Base-by-base conservation (phyloP, 805 yeast genomes). In the Saccharomycopsis sp. region DNA sequence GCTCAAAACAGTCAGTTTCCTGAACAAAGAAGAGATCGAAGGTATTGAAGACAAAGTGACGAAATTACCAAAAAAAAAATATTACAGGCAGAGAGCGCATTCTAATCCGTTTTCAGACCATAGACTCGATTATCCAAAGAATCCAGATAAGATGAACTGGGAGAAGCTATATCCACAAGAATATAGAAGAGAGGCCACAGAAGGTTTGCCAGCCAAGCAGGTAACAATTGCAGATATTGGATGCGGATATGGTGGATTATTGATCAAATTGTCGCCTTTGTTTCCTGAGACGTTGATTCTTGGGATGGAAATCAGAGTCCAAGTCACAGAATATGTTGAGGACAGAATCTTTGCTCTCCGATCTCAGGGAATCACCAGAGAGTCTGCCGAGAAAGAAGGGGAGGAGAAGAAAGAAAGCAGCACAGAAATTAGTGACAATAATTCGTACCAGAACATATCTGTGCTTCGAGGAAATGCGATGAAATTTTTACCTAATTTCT, bases 251-350 rank as follows among this genome's bases (percentile, higher is more conserved):
- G 99, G 99, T 56, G 99, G 99, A 0, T 77, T 94, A 59, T 71
- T 89, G 65, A 84, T 87, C 41, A 87, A 89, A 56, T 77, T 94
- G 58, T 86, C 97, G 2, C 87, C 91, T 3, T 82, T 75, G 57
- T 86, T 88, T 63, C 91, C 94, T 1, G 82, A 87, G 2, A 80
- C 78, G 14, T 76, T 89, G 67, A 85, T 91, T 52, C 75, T 94
- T 52, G 99, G 99, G 17, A 91, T 94, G 97, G 99, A 94, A 73
- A 94, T 94, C 68, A 81, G 99, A 69, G 97, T 92, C 19, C 99
- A 94, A 73, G 99, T 94, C 54, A 93, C 98, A 1, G 91, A 94
- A 65, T 94, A 92, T 68, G 98, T 94, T 12, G 97, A 93, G 72
- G 99, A 94, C 72, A 78, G 97, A 66, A 90, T 94, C 63, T 82